Evolutionary conservation across 805 yeast genomes (phyloP), one percentile per base, ranked within the genome.

Genomic region (Lachancea waltii): DNA sequence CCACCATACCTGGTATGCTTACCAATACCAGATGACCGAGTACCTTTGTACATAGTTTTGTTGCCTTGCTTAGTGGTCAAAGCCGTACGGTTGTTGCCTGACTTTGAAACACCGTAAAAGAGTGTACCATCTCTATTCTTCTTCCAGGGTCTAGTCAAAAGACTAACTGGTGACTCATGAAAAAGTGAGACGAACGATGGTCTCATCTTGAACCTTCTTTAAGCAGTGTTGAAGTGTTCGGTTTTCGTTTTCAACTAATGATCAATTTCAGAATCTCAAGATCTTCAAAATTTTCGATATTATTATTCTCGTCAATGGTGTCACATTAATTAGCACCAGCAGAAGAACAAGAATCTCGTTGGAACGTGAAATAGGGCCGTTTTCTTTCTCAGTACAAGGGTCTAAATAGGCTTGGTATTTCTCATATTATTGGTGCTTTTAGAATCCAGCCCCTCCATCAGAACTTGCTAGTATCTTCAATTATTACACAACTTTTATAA

Each of bases 1-100:
- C 75, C 73, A 38, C 95, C 97, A 44, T 69, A 72, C 24, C 70
- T 68, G 38, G 92, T 82, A 56, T 81, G 77, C 37, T 69, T 70
- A 58, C 99, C 99, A 45, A 86, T 77, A 61, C 97, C 97, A 3
- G 95, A 75, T 4, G 98, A 85, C 42, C 97, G 76, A 16, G 97
- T 92, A 69, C 99, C 99, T 62, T 92, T 92, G 67, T 92, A 92
- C 65, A 72, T 84, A 51, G 84, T 81, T 68, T 89, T 87, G 65
- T 92, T 90, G 54, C 98, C 97, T 58, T 85, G 86, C 54, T 92
- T 92, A 16, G 96, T 81, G 16, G 95, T 82, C 51, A 90, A 67
- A 4, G 95, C 74, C 56, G 74, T 73, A 67, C 96, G 79, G 60
- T 81, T 85, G 47, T 85, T 79, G 40, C 97, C 97, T 7, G 79